A percentile compares a stretch with the other conserved stretches of the same genome.
These are phyloP conservation scores for Lactifluus piperatus DNA, from an alignment of 768 basidiomycete species.

Conservation along the genomic window DNA sequence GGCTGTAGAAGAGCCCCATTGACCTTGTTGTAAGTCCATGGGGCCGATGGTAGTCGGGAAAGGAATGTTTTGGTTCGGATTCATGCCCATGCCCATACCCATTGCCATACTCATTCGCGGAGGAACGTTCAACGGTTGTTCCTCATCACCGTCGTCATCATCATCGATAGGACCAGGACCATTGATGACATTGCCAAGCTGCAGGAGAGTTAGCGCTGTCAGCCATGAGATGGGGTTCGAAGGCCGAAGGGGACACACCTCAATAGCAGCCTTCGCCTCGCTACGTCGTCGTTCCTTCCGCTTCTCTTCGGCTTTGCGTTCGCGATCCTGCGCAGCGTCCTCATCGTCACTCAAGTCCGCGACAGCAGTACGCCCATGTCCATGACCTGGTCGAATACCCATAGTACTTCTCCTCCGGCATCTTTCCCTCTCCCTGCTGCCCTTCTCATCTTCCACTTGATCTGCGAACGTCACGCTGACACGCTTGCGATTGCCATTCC, in stretches of 20 bases:
- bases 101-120: slow-evolving; percentile 32
- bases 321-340: not conserved
- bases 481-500: slow-evolving; percentile 38
- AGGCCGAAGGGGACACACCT: slow-evolving; percentile 47
- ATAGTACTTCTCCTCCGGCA: slow-evolving; percentile 15
- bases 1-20: slow-evolving; percentile 3
- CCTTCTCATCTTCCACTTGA: slow-evolving; percentile 25
- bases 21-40: slow-evolving; percentile 31
- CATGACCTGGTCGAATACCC: slow-evolving; percentile 1
- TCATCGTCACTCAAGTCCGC: slow-evolving; percentile 9
- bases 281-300: slow-evolving; percentile 66
- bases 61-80: slow-evolving; percentile 1
- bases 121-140: slow-evolving; percentile 17
- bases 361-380: not conserved
- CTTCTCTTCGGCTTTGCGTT: slow-evolving; percentile 38
- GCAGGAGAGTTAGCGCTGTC: slow-evolving; percentile 2
- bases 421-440: no score
- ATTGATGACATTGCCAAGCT: slow-evolving; percentile 87
- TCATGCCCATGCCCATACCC: slow-evolving; percentile 21
- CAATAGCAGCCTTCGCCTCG: slow-evolving; percentile 82
- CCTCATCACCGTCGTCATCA: slow-evolving; percentile 24
- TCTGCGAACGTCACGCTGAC: slow-evolving; percentile 68
- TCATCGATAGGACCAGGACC: slow-evolving; percentile 55
- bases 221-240: not conserved
- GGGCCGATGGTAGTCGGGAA: slow-evolving; percentile 20